Conservation (phyloP, 257 asterid genomes). For the Solanum ahanhuiri region DNA sequence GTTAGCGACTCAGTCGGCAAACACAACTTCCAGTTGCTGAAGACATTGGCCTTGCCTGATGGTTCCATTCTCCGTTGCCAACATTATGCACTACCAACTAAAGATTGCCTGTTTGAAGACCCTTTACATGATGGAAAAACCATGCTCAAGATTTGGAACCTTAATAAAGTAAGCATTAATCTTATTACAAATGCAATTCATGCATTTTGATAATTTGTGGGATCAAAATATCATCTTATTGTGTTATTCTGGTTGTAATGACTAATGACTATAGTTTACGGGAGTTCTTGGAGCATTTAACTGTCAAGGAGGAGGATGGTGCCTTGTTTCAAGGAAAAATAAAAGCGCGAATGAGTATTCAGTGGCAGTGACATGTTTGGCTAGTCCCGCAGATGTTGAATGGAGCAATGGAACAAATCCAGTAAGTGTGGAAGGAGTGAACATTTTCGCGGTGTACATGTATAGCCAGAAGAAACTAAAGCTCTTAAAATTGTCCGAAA, state of each 20-base stretch:
- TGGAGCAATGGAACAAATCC: constrained; percentile 30
- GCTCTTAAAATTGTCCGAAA: constrained; percentile 15
- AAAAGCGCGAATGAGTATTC: constrained; percentile 8
- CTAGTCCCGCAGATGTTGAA: constrained; percentile 20
- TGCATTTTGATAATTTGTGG: not conserved
- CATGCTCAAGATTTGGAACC: constrained; percentile 69
- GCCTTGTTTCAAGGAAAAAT: constrained; percentile 44
- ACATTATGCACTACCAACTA: constrained; percentile 55
- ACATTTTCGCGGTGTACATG: constrained; percentile 19
- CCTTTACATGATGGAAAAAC: constrained; percentile 60
- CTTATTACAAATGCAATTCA: not conserved
- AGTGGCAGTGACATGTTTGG: constrained; percentile 5
- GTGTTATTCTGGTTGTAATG: not conserved
- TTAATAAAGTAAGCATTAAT: constrained; percentile 27
- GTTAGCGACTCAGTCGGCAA: constrained; percentile 44
- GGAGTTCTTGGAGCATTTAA: constrained; percentile 66
- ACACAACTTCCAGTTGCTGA: constrained; percentile 50
- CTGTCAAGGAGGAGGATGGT: constrained; percentile 66
- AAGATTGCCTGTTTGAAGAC: constrained; percentile 50
- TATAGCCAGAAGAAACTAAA: constrained; percentile 19
- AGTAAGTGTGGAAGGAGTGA: constrained; percentile 1
- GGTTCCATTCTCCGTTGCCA: constrained; percentile 56
- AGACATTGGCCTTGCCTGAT: constrained; percentile 48
- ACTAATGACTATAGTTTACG: constrained; percentile 3
- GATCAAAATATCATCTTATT: not conserved